phyloP scores from a whole-genome alignment of 208 protist species.

The Crithidia fasciculata region DNA sequence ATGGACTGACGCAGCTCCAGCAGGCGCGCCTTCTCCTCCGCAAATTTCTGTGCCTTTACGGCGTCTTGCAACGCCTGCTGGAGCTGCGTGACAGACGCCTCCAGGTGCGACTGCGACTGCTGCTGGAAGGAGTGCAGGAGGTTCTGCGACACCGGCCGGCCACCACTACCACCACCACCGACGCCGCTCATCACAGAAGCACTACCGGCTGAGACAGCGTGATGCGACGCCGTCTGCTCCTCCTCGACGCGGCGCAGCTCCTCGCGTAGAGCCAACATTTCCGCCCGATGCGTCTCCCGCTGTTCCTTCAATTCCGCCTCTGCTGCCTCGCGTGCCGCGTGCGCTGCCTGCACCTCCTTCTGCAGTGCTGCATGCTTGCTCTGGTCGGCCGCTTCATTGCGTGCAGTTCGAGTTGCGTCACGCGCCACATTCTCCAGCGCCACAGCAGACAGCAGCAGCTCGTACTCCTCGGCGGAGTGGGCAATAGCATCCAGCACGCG shows the following conservation, averaged over 20 bases:
- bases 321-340: constrained; percentile 20
- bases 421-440: constrained; percentile 9
- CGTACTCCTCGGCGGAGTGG: constrained; percentile 36
- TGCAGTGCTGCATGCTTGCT: background rate
- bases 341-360: constrained; percentile 12
- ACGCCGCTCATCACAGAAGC: constrained; percentile 7
- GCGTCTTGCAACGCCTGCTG: constrained; percentile 25
- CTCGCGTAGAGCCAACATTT: constrained; percentile 23
- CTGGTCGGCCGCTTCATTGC: background rate
- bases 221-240: constrained; percentile 11
- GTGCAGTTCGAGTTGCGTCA: background rate
- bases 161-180: background rate
- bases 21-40: constrained; percentile 34
- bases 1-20: constrained; percentile 36
- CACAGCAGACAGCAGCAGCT: constrained; percentile 18
- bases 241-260: constrained; percentile 24
- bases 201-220: background rate
- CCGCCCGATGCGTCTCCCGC: constrained; percentile 18
- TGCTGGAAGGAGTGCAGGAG: constrained; percentile 25
- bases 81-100: constrained; percentile 18
- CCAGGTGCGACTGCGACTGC: constrained; percentile 14
- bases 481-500: constrained; percentile 37
- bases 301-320: constrained; percentile 26
- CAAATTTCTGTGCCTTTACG: constrained; percentile 34
- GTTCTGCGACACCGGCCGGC: constrained; percentile 14